Base-by-base conservation (phyloP, 352 stramenopile genomes). In the Globisporangium nodosum region DNA sequence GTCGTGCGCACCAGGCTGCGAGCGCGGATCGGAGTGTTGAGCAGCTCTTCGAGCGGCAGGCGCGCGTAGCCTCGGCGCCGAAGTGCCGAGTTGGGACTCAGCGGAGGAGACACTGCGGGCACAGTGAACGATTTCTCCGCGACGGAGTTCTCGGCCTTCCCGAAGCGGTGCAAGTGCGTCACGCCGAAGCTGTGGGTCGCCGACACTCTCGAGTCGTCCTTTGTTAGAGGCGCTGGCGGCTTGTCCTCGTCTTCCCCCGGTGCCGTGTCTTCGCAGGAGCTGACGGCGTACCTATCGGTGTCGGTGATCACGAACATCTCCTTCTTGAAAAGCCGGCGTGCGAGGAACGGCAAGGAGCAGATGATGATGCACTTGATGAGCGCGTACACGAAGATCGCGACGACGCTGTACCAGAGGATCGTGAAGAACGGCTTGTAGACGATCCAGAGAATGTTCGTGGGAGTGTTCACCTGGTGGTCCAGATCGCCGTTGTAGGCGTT, bases 1-100 rank as follows among this genome's bases (percentile, higher is more conserved):
- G 35, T 42, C 11, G 35, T 42, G 35, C 70, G 69, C 40, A 87
- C 68, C 39, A 87, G 66, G 33, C 69, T 57, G n/a, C 64, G 66
- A 13, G 74, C 66, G 33, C 76, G 76, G 39, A 84, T 82, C 1
- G 74, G 70, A 3, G 69, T 49, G 56, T 81, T 69, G 21, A 84
- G 55, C 15, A 81, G 58, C 56, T 81, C 68, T 61, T 87, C 76
- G 2, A 84, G 43, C 8, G 74, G 64, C 27, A 87, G 58, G 0
- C 74, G 68, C 9, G 59, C 63, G 63, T 87, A 87, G 31, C 35
- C 35, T 13, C 35, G 35, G 12, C 35, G 35, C 35, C 35, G 35
- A 15, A 42, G 7, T 3, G 35, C 35, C 35, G 35, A 67, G 60
- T 13, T 66, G 58, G 11, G 51, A 5, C 12, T 42, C 35, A 42